Percentiles rank a stretch among this genome's conserved stretches.
Conservation (phyloP, 768 basidiomycete species). For the Multifurca ochricompacta region DNA sequence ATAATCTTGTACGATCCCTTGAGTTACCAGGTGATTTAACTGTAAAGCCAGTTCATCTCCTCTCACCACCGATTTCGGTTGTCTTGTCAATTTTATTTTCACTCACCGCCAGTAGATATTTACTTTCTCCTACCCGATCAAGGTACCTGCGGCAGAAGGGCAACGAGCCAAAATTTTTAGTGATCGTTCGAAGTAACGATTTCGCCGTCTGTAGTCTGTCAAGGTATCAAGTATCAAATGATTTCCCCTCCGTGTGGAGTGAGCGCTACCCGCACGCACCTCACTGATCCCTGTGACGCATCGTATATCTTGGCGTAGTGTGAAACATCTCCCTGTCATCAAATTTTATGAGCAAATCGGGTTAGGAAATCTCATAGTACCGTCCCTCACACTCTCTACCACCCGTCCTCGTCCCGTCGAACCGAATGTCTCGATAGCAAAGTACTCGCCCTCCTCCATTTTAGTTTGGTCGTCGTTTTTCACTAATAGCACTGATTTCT, state of each 20-base stretch:
- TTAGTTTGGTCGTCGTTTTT: conserved; percentile 85
- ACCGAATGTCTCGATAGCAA: conserved; percentile 98
- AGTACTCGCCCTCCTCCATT: conserved; percentile 99
- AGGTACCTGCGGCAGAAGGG: conserved; percentile 95
- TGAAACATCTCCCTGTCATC: conserved; percentile 75
- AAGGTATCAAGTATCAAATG: conserved; percentile 1
- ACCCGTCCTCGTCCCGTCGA: conserved; percentile 90
- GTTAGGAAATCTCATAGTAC: conserved; percentile 15
- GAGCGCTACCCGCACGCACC: conserved; percentile 35
- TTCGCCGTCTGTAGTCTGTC: conserved; percentile 76
- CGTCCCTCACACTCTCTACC: conserved; percentile 55
- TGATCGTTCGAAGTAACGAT: conserved; percentile 77
- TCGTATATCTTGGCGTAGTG: conserved; percentile 79
- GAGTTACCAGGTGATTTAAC: conserved; percentile 84
- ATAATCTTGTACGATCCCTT: conserved; percentile 86
- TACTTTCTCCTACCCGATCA: conserved; percentile 86
- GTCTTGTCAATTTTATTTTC: no score
- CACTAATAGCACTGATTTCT: conserved; percentile 85
- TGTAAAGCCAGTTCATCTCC: conserved; percentile 26
- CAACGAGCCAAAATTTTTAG: conserved; percentile 88
- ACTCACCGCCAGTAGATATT: conserved; percentile 82
- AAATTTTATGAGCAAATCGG: background rate
- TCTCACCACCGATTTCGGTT: background rate
- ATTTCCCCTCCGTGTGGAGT: no score
- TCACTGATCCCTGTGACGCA: conserved; percentile 63